phyloP scores from a whole-genome alignment of 169 alveolate genomes.

The Toxoplasma gondii region DNA sequence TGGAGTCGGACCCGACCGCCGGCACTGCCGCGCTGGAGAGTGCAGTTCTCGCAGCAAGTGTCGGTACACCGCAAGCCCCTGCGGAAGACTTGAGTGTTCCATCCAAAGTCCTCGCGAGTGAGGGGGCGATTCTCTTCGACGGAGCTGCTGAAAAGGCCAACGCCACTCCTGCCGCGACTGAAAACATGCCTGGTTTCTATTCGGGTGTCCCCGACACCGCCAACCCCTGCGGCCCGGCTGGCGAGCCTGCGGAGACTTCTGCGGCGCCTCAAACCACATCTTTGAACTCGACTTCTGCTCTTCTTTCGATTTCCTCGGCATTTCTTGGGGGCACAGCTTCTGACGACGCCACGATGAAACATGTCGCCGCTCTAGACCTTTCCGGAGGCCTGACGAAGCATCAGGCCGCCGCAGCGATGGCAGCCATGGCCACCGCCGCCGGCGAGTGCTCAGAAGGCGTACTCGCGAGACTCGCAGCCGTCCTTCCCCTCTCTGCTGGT shows the following conservation, averaged over 20 bases:
- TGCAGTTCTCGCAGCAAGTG: neutral
- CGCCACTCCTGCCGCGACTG: too few species aligned
- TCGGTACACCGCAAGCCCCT: neutral
- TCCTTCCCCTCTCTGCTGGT: neutral
- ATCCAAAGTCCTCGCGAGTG: neutral
- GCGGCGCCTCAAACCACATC: neutral
- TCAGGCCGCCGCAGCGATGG: slow-evolving; percentile 3
- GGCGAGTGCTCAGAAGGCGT: slow-evolving; percentile 10
- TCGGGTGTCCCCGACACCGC: neutral
- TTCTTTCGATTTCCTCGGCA: slow-evolving; percentile 21
- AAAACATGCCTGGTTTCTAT: neutral
- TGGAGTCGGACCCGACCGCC: neutral
- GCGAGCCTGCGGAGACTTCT: neutral
- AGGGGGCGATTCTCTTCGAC: neutral
- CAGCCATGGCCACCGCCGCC: slow-evolving; percentile 7
- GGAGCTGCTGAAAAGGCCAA: too few species aligned
- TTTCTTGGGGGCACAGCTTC: neutral
- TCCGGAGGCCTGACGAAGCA: neutral
- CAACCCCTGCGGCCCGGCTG: neutral
- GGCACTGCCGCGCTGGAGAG: neutral
- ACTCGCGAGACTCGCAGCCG: neutral
- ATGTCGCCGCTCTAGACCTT: neutral
- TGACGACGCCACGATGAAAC: neutral
- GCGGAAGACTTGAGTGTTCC: neutral
- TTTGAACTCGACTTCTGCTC: slow-evolving; percentile 25